Base-by-base conservation (phyloP, 108 stramenopile genomes). In the Fistulifera pelliculosa region DNA sequence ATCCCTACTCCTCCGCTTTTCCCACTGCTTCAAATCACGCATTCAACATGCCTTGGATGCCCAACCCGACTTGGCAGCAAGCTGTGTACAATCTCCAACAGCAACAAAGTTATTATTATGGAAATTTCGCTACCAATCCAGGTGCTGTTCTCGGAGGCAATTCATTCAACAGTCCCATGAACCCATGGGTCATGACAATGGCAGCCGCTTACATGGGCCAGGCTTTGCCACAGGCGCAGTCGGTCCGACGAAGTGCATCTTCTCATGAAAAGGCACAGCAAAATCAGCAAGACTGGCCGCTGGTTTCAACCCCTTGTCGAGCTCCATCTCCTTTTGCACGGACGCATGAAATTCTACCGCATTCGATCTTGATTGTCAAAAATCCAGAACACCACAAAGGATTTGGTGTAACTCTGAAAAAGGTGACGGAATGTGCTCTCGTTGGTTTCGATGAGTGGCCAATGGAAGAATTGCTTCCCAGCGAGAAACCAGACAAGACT, bases 81-180 rank as follows among this genome's bases (percentile, higher is more conserved):
- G 49, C 44, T 1, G n/a, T 54, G 15, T 62, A 61, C 38, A 53
- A 56, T 27, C 22, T 42, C n/a, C 63, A 66, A 12, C 56, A 65
- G 1, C 31, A 58, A 0, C 58, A 59, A 14, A 49, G 47, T 52
- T 11, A 58, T 13, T 44, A 69, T 47, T n/a, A n/a, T n/a, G n/a
- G n/a, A n/a, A n/a, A n/a, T n/a, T n/a, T n/a, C n/a, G n/a, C n/a
- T n/a, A n/a, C n/a, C 66, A 35, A 28, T 38, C 38, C 18, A 17
- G 1, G 39, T 16, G 10, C 25, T 43, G 19, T 22, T 24, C 22
- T 43, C n/a, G 23, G 47, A 54, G 19, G 35, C 47, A 38, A 19
- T 35, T 40, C 13, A 10, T 23, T 41, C 13, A 56, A 35, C 12
- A 0, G 27, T 21, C 18, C 38, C 24, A 35, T 22, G 21, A 19